Evolutionary conservation across 2,329 filamentous ascomycete species (phyloP).

Genomic region (Colletotrichum sp.): DNA sequence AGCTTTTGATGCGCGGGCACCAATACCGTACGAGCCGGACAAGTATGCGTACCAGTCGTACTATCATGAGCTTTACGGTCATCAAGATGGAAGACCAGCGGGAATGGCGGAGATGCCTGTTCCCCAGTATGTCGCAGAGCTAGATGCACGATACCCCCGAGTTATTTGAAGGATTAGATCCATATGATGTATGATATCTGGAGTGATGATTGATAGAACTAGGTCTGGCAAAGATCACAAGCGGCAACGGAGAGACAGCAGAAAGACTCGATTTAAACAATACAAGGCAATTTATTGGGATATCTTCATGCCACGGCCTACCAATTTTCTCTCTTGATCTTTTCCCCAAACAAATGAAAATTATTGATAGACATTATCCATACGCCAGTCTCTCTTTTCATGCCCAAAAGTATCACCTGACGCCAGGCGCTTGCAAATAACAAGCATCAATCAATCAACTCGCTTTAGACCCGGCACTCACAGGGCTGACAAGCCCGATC

Average conservation of each 20-base stretch:
- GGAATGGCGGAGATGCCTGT: neutral
- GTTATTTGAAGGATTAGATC: neutral
- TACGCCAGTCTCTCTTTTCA: neutral
- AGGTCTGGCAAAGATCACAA: neutral
- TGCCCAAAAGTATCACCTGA: neutral
- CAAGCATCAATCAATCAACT: neutral
- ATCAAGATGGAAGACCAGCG: neutral
- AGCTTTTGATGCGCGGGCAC: neutral
- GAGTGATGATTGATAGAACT: neutral
- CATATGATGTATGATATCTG: neutral
- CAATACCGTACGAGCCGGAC: neutral
- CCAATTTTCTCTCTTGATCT: neutral
- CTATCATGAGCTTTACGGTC: neutral
- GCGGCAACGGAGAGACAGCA: neutral
- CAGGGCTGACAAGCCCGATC: constrained; percentile 15
- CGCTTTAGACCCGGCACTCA: neutral
- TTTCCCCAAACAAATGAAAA: neutral
- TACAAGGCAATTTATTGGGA: neutral
- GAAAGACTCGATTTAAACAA: neutral
- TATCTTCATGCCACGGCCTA: neutral
- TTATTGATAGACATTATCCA: neutral
- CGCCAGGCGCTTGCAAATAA: neutral
- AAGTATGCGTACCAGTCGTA: neutral
- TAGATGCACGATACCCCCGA: neutral
- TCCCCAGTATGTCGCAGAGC: neutral